phyloP scores from a whole-genome alignment of 2,329 filamentous ascomycete genomes.

The Neonectria hederae region DNA sequence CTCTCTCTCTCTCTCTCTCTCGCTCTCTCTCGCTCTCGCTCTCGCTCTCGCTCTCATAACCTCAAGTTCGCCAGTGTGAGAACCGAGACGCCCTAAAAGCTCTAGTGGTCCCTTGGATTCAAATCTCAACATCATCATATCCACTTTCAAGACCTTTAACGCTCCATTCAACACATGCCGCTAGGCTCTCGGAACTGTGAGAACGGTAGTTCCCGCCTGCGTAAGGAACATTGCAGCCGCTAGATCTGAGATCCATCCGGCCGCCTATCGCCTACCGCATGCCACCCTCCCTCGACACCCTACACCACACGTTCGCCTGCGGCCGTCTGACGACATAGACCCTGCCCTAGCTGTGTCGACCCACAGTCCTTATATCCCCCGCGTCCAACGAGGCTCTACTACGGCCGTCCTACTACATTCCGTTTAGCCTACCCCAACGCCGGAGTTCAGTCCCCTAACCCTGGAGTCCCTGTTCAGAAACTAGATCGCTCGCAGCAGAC shows the following conservation, averaged over 20 bases:
- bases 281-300: not conserved
- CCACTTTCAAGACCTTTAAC: not conserved
- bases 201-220: not conserved
- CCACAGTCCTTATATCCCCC: conserved; percentile 11
- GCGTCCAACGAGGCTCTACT: conserved; percentile 6
- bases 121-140: not conserved
- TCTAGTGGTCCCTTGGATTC: not conserved
- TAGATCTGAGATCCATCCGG: conserved; percentile 7
- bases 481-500: not conserved
- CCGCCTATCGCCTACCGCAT: not conserved
- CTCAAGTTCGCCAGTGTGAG: not conserved
- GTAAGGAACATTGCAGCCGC: not conserved
- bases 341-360: conserved; percentile 4
- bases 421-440: not conserved
- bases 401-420: not conserved
- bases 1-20: not conserved
- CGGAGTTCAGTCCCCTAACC: not conserved
- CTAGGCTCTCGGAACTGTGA: not conserved
- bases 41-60: not conserved
- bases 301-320: not conserved
- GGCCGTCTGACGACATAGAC: not conserved
- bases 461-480: not conserved
- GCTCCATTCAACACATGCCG: not conserved
- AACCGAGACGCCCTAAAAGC: not conserved
- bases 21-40: too few species aligned